Evolutionary conservation across 208 protist genomes (phyloP).

Genomic region (Herpetomonas samuelpessoai): DNA sequence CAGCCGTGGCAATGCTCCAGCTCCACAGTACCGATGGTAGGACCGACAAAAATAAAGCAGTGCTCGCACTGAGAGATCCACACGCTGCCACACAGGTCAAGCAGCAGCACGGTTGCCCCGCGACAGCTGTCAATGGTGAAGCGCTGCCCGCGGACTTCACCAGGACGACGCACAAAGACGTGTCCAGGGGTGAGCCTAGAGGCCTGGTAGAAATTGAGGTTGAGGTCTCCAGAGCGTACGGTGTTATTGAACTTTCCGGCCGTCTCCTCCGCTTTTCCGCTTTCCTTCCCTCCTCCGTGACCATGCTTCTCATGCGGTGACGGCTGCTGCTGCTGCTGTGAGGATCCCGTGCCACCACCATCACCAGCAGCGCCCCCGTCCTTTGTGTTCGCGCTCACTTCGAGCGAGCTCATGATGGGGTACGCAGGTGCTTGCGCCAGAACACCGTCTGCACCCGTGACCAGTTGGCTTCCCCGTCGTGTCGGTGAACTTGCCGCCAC

Average conservation of each 20-base stretch:
- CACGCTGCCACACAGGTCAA: conserved; percentile 12
- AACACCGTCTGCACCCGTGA: background rate
- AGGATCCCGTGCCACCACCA: no score
- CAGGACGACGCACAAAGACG: background rate
- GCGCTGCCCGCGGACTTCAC: background rate
- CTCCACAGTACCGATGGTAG: background rate
- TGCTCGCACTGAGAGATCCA: conserved; percentile 6
- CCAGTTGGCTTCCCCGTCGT: no score
- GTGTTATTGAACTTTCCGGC: background rate
- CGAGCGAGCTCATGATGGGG: no score
- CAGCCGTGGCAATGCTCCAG: conserved; percentile 1
- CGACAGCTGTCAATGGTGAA: conserved; percentile 2
- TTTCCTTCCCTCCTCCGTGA: no score
- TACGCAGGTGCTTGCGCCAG: no score
- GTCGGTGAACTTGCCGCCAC: no score
- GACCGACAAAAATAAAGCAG: conserved; percentile 13
- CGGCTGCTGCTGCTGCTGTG: background rate
- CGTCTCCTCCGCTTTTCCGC: background rate
- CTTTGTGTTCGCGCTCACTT: background rate
- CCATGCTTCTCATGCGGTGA: background rate
- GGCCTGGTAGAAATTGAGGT: background rate
- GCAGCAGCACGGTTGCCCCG: conserved; percentile 2
- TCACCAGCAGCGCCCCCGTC: background rate
- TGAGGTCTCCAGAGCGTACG: no score
- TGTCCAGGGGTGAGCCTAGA: background rate